Base-by-base conservation (phyloP, 345 rosid genomes). In the Lenwebbia sp. region DNA sequence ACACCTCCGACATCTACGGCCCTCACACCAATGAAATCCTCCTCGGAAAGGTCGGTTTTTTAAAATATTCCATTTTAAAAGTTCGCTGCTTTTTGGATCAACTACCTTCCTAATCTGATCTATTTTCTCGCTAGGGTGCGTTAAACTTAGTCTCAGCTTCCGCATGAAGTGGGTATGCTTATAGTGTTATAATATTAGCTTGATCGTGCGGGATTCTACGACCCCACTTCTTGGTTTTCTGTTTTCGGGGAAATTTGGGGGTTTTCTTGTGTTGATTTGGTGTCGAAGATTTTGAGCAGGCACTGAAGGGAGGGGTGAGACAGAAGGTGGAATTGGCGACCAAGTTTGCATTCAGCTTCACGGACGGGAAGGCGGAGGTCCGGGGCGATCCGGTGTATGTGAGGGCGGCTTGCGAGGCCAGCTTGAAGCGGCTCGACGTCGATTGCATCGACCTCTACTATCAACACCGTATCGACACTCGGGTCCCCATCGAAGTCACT, bases 381-480 rank as follows among this genome's bases (percentile, higher is more conserved):
- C 87, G 88, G 7, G 97, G 95, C 3, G 96, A 93, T 85, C 95
- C 95, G 3, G 89, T 87, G 54, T 92, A 93, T 85, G 92, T 92
- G 6, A 89, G 95, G 76, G 86, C 89, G 54, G 90, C 94, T 85
- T 93, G 96, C 78, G 95, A 93, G 84, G 94, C 87, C 17, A 94
- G 96, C 83, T 91, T 94, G 91, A 92, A 85, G 82, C 90, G 96
- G 83, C 95, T 94, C 74, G 89, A 89, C 15, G 89, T 92, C 81
- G 88, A 86, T 49, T 92, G 65, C 74, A 90, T 94, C 85, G 95
- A 93, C 88, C 97, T 94, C 81, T 94, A 92, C 86, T 92, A 93
- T 84, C 95, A 92, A 85, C 95, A 94, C 81, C 89, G 94, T 8
- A 86, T 92, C 37, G 96, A 94, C 82, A 93, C 90, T 49, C 86